These are phyloP conservation scores for Phytophthora tubulina DNA, from an alignment of 352 stramenopile genomes.

Conservation along the genomic window DNA sequence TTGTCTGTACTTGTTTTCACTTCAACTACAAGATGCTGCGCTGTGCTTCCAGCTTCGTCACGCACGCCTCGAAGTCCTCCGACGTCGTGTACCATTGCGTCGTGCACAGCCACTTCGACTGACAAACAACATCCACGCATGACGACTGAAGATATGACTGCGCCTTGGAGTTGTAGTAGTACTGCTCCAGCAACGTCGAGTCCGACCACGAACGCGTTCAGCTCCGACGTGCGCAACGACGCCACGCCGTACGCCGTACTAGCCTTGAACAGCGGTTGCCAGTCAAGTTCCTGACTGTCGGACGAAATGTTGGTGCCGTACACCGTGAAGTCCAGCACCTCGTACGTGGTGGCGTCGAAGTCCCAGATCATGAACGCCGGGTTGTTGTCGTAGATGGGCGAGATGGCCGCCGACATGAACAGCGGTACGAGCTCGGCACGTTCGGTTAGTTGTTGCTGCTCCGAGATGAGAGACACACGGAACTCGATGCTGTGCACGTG, in stretches of 20 bases:
- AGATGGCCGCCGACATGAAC: slow-evolving; percentile 85
- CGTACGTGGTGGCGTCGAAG: slow-evolving; percentile 69
- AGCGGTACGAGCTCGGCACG: slow-evolving; percentile 63
- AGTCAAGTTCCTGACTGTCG: slow-evolving; percentile 43
- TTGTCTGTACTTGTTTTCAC: too few species aligned
- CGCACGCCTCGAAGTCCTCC: slow-evolving; percentile 64
- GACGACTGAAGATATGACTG: slow-evolving; percentile 57
- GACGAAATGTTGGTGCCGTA: slow-evolving; percentile 75
- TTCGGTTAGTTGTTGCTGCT: slow-evolving; percentile 19
- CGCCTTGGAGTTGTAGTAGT: slow-evolving; percentile 87
- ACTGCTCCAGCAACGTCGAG: slow-evolving; percentile 57
- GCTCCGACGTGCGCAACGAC: slow-evolving; percentile 47
- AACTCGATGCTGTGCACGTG: slow-evolving; percentile 94
- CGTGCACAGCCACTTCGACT: slow-evolving; percentile 70
- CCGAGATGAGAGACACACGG: slow-evolving; percentile 53
- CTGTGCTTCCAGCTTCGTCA: slow-evolving; percentile 21
- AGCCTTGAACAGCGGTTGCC: slow-evolving; percentile 58
- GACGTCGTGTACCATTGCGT: slow-evolving; percentile 75
- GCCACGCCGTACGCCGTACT: slow-evolving; percentile 59
- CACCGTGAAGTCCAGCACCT: slow-evolving; percentile 78
- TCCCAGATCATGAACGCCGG: slow-evolving; percentile 90
- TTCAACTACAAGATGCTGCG: slow-evolving; percentile 7
- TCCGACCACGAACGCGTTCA: slow-evolving; percentile 57
- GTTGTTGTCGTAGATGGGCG: slow-evolving; percentile 90
- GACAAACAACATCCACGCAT: slow-evolving; percentile 52